Percentiles rank a stretch among this genome's conserved stretches.
These are phyloP conservation scores for Metschnikowia orientalis DNA, from an alignment of 805 yeast genomes.

Conservation along the genomic window DNA sequence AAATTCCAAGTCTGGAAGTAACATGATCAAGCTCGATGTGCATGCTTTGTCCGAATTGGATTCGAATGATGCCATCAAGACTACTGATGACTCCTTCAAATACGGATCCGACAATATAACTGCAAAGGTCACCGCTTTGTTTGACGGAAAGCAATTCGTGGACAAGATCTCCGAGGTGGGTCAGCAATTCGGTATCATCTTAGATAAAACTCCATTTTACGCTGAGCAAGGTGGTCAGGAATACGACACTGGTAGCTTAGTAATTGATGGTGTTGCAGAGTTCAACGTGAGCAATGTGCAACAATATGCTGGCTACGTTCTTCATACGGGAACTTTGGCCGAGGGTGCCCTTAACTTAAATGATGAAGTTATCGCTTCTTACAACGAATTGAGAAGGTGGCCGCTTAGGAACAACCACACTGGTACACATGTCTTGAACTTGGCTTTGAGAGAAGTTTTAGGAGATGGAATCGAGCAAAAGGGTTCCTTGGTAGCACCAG, in stretches of 20 bases:
- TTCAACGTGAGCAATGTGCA: constrained; percentile 91
- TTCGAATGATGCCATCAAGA: constrained; percentile 54
- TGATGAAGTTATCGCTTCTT: constrained; percentile 76
- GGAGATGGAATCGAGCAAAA: constrained; percentile 91
- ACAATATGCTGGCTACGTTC: constrained; percentile 87
- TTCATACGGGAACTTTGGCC: constrained; percentile 82
- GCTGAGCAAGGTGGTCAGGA: constrained; percentile 99
- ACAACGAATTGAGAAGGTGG: constrained; percentile 91
- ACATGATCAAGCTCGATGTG: constrained; percentile 78
- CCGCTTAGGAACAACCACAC: constrained; percentile 97
- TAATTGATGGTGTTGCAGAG: constrained; percentile 81
- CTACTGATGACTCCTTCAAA: constrained; percentile 80
- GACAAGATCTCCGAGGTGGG: constrained; percentile 36
- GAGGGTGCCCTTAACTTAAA: constrained; percentile 73
- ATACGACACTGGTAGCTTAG: constrained; percentile 88
- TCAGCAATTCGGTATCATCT: constrained; percentile 68
- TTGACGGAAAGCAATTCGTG: constrained; percentile 61
- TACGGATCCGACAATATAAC: constrained; percentile 67
- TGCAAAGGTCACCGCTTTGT: constrained; percentile 67
- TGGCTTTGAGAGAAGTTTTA: constrained; percentile 77
- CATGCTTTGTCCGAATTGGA: constrained; percentile 78
- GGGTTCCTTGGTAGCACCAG: constrained; percentile 95
- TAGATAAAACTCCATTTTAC: constrained; percentile 90
- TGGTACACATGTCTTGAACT: constrained; percentile 93
- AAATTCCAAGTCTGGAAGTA: constrained; percentile 54